These are phyloP conservation scores for Knoxia roxburghii DNA, from an alignment of 257 asterid genomes.

Conservation along the genomic window DNA sequence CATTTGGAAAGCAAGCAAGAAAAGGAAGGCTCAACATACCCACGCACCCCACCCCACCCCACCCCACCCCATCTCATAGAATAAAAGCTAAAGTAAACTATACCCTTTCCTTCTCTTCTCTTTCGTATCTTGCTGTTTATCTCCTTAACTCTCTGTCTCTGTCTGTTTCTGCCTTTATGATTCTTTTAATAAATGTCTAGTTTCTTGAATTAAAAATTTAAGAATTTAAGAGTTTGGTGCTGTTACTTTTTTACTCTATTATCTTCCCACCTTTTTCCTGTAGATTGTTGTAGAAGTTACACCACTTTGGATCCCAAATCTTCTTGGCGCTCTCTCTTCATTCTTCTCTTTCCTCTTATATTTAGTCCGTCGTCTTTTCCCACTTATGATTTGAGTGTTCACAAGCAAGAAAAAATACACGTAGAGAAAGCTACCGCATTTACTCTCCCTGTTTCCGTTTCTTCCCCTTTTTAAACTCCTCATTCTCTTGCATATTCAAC, in stretches of 20 bases:
- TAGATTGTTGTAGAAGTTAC: conserved; percentile 24
- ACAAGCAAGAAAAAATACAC: background rate
- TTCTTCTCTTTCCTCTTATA: background rate
- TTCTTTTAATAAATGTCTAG: no score
- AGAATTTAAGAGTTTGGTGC: no score
- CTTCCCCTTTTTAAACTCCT: conserved; percentile 4
- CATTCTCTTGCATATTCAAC: background rate
- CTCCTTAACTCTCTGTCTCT: conserved; percentile 26
- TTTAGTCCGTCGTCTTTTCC: background rate
- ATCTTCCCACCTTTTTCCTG: conserved; percentile 12
- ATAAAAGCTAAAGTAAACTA: conserved; percentile 30
- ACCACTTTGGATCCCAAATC: conserved; percentile 17
- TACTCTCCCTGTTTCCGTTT: background rate
- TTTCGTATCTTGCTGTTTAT: conserved; percentile 7
- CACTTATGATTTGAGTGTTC: background rate
- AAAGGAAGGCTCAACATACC: no score
- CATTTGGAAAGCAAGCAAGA: no score
- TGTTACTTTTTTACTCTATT: no score
- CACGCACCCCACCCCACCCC: background rate
- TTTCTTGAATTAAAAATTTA: no score
- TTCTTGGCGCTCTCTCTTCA: background rate
- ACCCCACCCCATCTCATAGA: no score
- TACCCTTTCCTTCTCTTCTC: background rate
- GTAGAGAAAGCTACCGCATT: background rate
- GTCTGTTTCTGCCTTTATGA: conserved; percentile 6